Evolutionary conservation across 495 filamentous ascomycete species (phyloP), one percentile per base, ranked within the genome.

Genomic region (Annulohypoxylon moriforme): DNA sequence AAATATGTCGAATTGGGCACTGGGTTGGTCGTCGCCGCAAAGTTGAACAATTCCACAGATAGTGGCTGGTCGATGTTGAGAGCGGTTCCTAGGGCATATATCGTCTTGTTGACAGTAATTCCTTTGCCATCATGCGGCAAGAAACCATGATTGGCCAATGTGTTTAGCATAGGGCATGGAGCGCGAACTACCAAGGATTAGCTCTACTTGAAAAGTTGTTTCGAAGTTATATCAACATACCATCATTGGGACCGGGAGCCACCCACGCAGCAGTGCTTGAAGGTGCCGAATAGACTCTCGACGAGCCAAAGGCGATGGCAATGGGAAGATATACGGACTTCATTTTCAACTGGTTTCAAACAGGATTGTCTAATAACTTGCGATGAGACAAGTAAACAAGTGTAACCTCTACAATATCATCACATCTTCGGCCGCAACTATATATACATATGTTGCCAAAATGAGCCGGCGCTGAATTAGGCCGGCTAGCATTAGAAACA

Each of bases 1-100:
- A 87, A 86, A 10, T 56, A 79, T 9, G 83, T 87, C 0, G 85
- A 79, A 69, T 87, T 89, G 0, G 80, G 77, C 50, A 78, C 69
- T 0, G 85, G 85, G 70, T 85, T 87, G 4, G 83, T 81, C 24
- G 78, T 75, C 1, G 81, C 53, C 27, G 81, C 87, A 27, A 79
- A 76, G 1, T 81, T 61, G 53, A 81, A 85, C 60, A 89, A 77
- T 8, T 79, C 55, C 6, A 25, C 65, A 1, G 70, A 75, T 0
- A 87, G 72, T 2, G 49, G 59, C 1, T 56, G 33, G 34, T 81
- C 78, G 62, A 87, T 74, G 65, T 87, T 84, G n/a, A 88, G 72
- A 0, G 77, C 84, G 0, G 73, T 64, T 1, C 42, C 46, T 6
- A 89, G 73, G 20, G 77, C 85, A 18, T 78, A 60, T 1, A 80